These are phyloP conservation scores for Solanum chacoense DNA, from an alignment of 305 asterid genomes.

Conservation along the genomic window DNA sequence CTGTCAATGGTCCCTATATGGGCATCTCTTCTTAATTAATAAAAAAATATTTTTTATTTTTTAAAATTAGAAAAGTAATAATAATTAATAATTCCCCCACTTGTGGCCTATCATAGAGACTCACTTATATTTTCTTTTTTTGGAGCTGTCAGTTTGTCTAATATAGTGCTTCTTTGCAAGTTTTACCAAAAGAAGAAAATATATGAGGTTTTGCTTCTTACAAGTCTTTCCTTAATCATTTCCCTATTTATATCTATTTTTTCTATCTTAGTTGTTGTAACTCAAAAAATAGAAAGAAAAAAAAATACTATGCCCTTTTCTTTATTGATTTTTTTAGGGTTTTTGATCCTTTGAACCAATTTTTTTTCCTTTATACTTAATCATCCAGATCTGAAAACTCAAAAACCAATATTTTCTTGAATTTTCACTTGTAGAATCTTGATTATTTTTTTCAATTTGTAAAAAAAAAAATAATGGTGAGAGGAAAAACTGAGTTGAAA, in stretches of 20 bases:
- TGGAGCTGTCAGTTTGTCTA: slow-evolving; percentile 13
- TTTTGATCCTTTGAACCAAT: not conserved
- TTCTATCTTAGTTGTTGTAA: slow-evolving; percentile 2
- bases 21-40: not conserved
- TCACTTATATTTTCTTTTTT: not conserved
- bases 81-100: not conserved
- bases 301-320: not conserved
- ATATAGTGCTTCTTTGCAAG: slow-evolving; percentile 6
- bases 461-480: slow-evolving; percentile 23
- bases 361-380: not conserved
- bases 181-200: slow-evolving; percentile 40
- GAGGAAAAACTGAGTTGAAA: slow-evolving; percentile 48
- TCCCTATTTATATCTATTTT: not conserved
- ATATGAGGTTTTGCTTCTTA: slow-evolving; percentile 13
- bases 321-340: slow-evolving; percentile 16
- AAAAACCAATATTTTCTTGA: not conserved
- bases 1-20: not conserved
- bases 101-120: not conserved
- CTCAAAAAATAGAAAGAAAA: not conserved
- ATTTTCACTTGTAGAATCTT: not conserved
- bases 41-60: not conserved
- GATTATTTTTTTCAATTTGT: not conserved
- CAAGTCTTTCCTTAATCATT: slow-evolving; percentile 13
- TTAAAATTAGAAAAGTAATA: not conserved
- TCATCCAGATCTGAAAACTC: slow-evolving; percentile 27